phyloP scores from a whole-genome alignment of 768 basidiomycete genomes.

The Calocera viscosa region DNA sequence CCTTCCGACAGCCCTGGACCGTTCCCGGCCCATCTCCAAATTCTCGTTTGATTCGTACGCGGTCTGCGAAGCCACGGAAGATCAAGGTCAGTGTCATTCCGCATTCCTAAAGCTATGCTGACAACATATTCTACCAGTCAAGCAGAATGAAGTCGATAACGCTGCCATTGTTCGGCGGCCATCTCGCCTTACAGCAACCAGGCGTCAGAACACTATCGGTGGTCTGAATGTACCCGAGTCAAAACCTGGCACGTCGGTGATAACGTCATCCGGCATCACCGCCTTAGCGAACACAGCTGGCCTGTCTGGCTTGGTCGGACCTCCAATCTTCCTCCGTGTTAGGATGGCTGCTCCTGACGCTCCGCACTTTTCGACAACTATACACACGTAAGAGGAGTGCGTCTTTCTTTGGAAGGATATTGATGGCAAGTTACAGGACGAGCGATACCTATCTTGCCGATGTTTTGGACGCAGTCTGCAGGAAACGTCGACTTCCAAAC shows the following conservation, averaged over 20 bases:
- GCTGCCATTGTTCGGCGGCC: conserved; percentile 70
- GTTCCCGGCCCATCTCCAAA: conserved; percentile 70
- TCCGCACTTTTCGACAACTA: conserved; percentile 76
- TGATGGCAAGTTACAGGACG: conserved; percentile 35
- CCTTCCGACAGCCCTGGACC: conserved; percentile 62
- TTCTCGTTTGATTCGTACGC: conserved; percentile 88
- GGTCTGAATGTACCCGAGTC: background rate
- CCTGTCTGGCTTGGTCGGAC: conserved; percentile 32
- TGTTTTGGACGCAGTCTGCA: conserved; percentile 73
- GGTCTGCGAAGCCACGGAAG: conserved; percentile 56
- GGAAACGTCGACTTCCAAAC: conserved; percentile 50
- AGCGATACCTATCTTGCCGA: conserved; percentile 97
- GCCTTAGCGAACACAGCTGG: conserved; percentile 1
- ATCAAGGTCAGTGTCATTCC: conserved; percentile 21
- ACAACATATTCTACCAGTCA: conserved; percentile 30
- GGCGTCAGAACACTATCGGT: background rate
- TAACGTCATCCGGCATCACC: background rate
- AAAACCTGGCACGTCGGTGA: background rate
- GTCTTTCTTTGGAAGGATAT: background rate
- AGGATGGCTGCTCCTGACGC: conserved; percentile 63
- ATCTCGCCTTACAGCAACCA: conserved; percentile 40
- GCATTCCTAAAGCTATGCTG: background rate
- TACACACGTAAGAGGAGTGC: conserved; percentile 61
- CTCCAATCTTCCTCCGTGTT: conserved; percentile 72
- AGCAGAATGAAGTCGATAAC: conserved; percentile 72